Evolutionary conservation across 345 rosid genomes (phyloP), one percentile per base, ranked within the genome.

Genomic region (Moricandia moricandioides): DNA sequence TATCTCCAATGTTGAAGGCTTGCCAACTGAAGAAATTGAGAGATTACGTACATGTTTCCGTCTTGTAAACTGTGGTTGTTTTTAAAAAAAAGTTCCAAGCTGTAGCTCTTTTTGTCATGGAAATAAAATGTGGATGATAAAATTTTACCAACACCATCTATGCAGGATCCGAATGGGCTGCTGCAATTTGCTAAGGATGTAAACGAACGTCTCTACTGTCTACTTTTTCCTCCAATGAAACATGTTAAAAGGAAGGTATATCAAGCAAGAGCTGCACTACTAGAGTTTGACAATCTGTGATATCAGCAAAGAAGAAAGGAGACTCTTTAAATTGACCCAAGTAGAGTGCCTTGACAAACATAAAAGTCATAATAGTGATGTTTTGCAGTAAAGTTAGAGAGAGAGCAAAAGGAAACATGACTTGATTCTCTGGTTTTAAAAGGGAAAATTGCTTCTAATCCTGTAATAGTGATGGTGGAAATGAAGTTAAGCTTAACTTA

Each of bases 391-490:
- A 10, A 40, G 13, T 11, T n/a, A 57, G 54, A 51, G 57, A 55
- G 71, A 51, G 57, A 55, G 65, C 8, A 43, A 30, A n/a, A 21
- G 61, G 8, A 73, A 30, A 56, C n/a, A 18, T 7, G 40, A 21
- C 8, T 14, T 75, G 49, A 40, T 74, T 47, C 60, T 58, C 39
- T 51, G 40, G 3, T 39, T 37, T 59, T 71, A 60, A 2, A 62
- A 16, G 13, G 8, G 56, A 10, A 4, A 43, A 57, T 11, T 30
- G 17, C 61, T 51, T 31, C 2, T 7, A 37, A 12, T 17, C 33
- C 67, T 8, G 6, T 52, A 2, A 49, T 70, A 21, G 24, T 21
- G 24, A n/a, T n/a, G n/a, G n/a, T n/a, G n/a, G n/a, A n/a, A n/a
- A n/a, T n/a, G 24, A 21, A 21, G 24, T 21, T 21, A 21, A 21